These are phyloP conservation scores for Ramaria rubella DNA, from an alignment of 768 basidiomycete species.

Conservation along the genomic window DNA sequence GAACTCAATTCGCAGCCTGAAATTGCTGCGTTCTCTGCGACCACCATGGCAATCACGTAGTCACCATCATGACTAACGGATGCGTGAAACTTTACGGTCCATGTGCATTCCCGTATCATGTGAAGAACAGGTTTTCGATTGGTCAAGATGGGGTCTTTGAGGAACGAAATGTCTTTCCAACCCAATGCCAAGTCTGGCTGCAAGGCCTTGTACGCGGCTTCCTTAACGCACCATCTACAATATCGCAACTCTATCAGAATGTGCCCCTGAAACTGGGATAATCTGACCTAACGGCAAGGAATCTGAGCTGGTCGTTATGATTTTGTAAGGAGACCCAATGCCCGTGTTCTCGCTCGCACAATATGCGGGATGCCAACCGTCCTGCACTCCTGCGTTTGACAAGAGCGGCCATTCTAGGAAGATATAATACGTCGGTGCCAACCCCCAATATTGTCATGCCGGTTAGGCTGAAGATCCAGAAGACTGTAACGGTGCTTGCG, in stretches of 20 bases:
- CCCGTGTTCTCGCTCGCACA: constrained; percentile 42
- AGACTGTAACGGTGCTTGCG: no score
- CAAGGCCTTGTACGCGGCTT: constrained; percentile 81
- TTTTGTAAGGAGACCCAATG: constrained; percentile 34
- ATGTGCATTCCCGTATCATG: constrained; percentile 17
- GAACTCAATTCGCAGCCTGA: background rate
- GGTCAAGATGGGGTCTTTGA: constrained; percentile 21
- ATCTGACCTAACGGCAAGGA: constrained; percentile 64
- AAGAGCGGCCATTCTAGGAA: constrained; percentile 57
- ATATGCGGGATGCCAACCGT: constrained; percentile 54
- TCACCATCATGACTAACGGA: constrained; percentile 82
- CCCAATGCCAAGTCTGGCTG: constrained; percentile 51
- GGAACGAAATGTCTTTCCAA: constrained; percentile 73
- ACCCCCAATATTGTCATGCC: constrained; percentile 61
- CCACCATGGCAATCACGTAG: constrained; percentile 62
- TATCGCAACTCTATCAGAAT: background rate
- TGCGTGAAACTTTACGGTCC: constrained; percentile 40
- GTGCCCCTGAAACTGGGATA: background rate
- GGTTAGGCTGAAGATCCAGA: background rate
- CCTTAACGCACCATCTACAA: constrained; percentile 74
- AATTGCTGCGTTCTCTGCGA: constrained; percentile 38
- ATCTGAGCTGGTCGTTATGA: constrained; percentile 32
- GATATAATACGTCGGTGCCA: constrained; percentile 67
- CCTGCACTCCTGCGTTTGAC: constrained; percentile 39
- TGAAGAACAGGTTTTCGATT: constrained; percentile 39